A percentile compares a stretch with the other conserved stretches of the same genome.
phyloP scores from a whole-genome alignment of 2,329 filamentous ascomycete genomes.

The Cercospora sojina region DNA sequence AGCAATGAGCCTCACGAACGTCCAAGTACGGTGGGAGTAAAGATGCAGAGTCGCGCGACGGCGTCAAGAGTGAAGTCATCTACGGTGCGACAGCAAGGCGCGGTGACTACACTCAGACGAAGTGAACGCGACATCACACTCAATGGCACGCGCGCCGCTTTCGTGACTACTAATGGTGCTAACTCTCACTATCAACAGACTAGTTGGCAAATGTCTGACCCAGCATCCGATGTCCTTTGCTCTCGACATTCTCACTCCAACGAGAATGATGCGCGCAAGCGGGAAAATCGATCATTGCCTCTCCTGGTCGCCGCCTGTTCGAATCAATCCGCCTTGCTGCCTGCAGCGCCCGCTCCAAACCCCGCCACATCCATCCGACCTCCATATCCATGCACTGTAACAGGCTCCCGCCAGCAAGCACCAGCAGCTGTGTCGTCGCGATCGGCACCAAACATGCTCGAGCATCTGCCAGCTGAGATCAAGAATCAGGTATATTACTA shows the following conservation, averaged over 20 bases:
- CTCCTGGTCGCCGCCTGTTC: neutral
- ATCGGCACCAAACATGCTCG: neutral
- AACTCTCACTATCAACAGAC: neutral
- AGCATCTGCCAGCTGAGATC: neutral
- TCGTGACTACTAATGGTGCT: neutral
- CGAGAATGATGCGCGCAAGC: neutral
- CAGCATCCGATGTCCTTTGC: neutral
- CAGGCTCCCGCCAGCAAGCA: neutral
- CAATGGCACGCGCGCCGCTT: neutral
- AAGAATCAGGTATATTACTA: neutral
- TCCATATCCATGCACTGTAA: neutral
- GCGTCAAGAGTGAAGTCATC: too few species aligned
- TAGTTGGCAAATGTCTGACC: neutral
- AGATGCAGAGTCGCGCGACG: too few species aligned
- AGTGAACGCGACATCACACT: neutral
- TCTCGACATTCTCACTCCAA: neutral
- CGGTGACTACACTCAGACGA: neutral
- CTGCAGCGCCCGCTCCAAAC: neutral
- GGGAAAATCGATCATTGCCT: neutral
- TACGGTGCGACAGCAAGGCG: too few species aligned
- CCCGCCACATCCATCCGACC: neutral
- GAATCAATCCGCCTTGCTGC: neutral
- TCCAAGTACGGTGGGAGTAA: too few species aligned
- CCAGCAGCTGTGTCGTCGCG: neutral
- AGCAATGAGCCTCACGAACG: too few species aligned